Evolutionary conservation across 305 asterid species (phyloP).

Genomic region (Solanum hybrid): DNA sequence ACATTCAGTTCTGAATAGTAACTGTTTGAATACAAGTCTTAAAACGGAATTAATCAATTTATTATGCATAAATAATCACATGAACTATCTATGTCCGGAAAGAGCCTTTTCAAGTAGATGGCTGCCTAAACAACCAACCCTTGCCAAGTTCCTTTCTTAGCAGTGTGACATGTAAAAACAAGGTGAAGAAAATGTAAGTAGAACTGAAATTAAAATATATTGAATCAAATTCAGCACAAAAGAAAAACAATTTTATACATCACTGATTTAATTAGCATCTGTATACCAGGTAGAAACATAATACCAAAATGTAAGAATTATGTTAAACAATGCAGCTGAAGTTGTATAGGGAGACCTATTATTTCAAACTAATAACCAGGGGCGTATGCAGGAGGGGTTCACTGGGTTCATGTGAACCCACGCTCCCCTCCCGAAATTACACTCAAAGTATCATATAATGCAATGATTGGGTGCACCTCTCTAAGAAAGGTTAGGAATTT

Average conservation of each 20-base stretch:
- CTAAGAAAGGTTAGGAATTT: background rate
- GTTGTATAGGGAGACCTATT: background rate
- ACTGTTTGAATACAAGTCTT: background rate
- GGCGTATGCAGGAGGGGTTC: background rate
- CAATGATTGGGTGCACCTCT: background rate
- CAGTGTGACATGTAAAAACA: background rate
- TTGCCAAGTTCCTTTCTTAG: background rate
- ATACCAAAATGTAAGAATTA: background rate
- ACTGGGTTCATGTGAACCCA: background rate
- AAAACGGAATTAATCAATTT: background rate
- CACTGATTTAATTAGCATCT: background rate
- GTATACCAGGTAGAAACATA: background rate
- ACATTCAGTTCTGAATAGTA: background rate
- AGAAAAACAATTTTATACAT: background rate
- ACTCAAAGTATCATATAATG: background rate
- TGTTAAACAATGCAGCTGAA: background rate
- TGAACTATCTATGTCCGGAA: background rate
- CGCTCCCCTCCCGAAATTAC: background rate
- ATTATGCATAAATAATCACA: background rate
- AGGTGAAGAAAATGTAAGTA: background rate
- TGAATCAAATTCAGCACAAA: background rate
- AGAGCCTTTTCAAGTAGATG: background rate
- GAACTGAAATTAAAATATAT: background rate
- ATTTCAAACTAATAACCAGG: background rate
- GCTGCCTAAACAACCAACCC: background rate